Base-by-base conservation (phyloP, 2,329 filamentous ascomycete genomes). In the Paramyrothecium roridum region DNA sequence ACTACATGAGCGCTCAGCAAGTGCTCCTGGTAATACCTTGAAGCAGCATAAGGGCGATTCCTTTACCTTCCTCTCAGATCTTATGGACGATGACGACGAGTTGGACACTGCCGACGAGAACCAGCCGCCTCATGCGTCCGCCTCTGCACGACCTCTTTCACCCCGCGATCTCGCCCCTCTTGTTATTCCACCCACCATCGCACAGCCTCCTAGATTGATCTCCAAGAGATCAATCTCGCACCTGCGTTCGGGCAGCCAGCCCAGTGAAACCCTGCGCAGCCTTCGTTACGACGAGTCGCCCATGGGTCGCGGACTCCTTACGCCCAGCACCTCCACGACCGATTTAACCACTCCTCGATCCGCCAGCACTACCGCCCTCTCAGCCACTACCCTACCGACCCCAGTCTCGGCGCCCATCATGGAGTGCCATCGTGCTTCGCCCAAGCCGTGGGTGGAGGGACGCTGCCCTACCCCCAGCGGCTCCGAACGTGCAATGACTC, bases 1-100 rank as follows among this genome's bases (percentile, higher is more conserved):
- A 34, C 70, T 87, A 23, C 84, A 88, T 61, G 85, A 88, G 70
- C 79, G 85, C 55, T 87, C 85, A 40, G 80, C 79, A 55, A 87
- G 83, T 66, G 82, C 83, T n/a, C 83, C 85, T 2, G 79, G 79
- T 10, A 72, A 76, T 58, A 76, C 73, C 52, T 76, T 76, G 73
- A 76, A 76, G 60, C 75, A 77, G 50, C 73, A 79, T 54, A 54
- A 55, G 8, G 47, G 65, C n/a, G 37, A 43, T 4, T 19, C 58
- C 12, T 59, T 66, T 48, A 65, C 62, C 7, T 67, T 67, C 34
- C 61, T 67, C 30, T 61, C 59, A 26, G 58, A 55, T 34, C 61
- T 57, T 43, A 65, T 60, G 49, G 61, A 63, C 30, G 64, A 61
- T 47, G 62, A 67, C 49, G 55, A 61, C 12, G 63, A 63, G 20